Evolutionary conservation across 2,329 filamentous ascomycete species (phyloP).

Genomic region (Huntiella bhutanensis): DNA sequence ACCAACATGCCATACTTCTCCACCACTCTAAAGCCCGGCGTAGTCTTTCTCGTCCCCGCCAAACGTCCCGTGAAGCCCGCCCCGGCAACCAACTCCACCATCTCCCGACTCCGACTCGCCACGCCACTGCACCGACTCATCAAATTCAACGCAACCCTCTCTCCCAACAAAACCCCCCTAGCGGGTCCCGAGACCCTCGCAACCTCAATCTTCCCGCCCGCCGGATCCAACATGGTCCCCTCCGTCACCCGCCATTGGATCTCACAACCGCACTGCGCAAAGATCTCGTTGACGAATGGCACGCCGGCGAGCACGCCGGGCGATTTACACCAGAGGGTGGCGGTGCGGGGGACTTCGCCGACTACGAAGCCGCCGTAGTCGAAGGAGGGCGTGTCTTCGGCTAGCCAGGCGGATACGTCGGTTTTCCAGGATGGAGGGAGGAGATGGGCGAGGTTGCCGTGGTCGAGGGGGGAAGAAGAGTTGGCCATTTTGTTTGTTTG

Average conservation of each 20-base stretch:
- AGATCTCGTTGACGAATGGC: slow-evolving; percentile 91
- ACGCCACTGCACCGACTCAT: slow-evolving; percentile 83
- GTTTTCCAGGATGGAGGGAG: slow-evolving; percentile 73
- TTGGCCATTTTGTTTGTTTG: too few relatives aligned
- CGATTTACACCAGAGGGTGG: slow-evolving; percentile 52
- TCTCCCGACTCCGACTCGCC: slow-evolving; percentile 45
- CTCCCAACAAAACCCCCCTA: slow-evolving; percentile 64
- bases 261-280: slow-evolving; percentile 73
- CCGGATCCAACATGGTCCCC: slow-evolving; percentile 46
- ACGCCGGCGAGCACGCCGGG: slow-evolving; percentile 70
- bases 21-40: slow-evolving; percentile 81
- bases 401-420: slow-evolving; percentile 66
- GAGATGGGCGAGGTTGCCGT: slow-evolving; percentile 42
- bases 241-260: slow-evolving; percentile 76
- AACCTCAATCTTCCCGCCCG: slow-evolving; percentile 36
- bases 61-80: slow-evolving; percentile 66
- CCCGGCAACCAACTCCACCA: slow-evolving; percentile 35
- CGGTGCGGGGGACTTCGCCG: slow-evolving; percentile 44
- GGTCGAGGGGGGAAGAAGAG: slow-evolving; percentile 13
- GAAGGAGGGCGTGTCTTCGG: slow-evolving; percentile 89
- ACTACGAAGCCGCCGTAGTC: slow-evolving; percentile 97
- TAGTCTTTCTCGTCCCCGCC: slow-evolving; percentile 94
- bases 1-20: slow-evolving; percentile 98
- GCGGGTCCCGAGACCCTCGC: slow-evolving; percentile 77
- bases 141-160: slow-evolving; percentile 81